These are phyloP conservation scores for Pseudogymnoascus destructans DNA, from an alignment of 2,329 filamentous ascomycete species.

Conservation along the genomic window DNA sequence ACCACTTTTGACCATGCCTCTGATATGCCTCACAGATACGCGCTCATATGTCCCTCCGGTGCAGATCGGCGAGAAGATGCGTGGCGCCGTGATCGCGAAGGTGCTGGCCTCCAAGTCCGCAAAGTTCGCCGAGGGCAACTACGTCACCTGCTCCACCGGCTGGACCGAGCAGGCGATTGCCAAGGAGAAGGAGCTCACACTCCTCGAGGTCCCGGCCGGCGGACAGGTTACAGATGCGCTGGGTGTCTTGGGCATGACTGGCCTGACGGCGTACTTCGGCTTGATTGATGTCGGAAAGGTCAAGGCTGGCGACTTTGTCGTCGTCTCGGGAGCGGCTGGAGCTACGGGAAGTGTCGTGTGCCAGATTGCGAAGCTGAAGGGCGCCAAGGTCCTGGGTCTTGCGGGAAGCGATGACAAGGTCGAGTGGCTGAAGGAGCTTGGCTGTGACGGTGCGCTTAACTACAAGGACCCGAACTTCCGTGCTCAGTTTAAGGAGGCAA, in stretches of 20 bases:
- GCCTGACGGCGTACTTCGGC: constrained; percentile 58
- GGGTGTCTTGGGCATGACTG: constrained; percentile 39
- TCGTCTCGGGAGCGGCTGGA: constrained; percentile 65
- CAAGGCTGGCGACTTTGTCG: constrained; percentile 58
- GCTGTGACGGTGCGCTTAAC: constrained; percentile 55
- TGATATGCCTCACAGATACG: constrained; percentile 25
- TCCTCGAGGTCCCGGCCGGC: constrained; percentile 30
- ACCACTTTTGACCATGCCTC: constrained; percentile 7
- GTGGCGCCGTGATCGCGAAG: constrained; percentile 45
- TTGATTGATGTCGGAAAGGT: constrained; percentile 55
- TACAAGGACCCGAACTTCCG: constrained; percentile 54
- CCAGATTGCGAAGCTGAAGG: constrained; percentile 66
- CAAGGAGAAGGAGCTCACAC: constrained; percentile 36
- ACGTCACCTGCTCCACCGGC: constrained; percentile 42
- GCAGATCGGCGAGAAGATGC: constrained; percentile 55
- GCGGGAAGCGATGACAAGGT: constrained; percentile 57
- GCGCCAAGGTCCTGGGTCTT: constrained; percentile 47
- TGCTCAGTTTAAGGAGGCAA: constrained; percentile 45
- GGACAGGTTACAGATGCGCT: constrained; percentile 43
- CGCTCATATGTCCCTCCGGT: constrained; percentile 57
- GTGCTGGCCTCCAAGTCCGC: constrained; percentile 47
- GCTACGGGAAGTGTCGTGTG: constrained; percentile 65
- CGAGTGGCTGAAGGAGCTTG: constrained; percentile 50
- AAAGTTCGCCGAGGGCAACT: constrained; percentile 42
- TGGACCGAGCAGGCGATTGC: constrained; percentile 57